Evolutionary conservation across 73 alveolate species (phyloP).

Genomic region (Tetrahymena borealis): DNA sequence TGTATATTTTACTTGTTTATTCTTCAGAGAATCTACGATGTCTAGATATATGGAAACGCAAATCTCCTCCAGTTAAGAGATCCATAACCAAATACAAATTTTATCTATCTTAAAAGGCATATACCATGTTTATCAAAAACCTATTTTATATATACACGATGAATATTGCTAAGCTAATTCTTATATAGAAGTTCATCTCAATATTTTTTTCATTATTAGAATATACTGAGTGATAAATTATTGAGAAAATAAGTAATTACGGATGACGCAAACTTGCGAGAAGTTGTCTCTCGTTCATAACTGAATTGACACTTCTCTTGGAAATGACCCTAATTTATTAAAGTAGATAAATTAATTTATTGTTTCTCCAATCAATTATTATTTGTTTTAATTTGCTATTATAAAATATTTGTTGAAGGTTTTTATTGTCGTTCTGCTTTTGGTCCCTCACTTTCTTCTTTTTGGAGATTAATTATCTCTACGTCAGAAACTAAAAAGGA

Average conservation of each 20-base stretch:
- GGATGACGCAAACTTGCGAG: constrained; percentile 66
- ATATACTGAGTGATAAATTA: background rate
- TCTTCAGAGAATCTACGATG: constrained; percentile 71
- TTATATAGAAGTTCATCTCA: background rate
- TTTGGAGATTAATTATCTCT: no score
- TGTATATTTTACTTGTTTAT: constrained; percentile 46
- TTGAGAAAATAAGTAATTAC: background rate
- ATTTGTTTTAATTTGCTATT: background rate
- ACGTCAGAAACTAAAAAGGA: background rate
- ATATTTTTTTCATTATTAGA: background rate
- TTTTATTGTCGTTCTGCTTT: background rate
- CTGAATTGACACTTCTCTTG: constrained; percentile 73
- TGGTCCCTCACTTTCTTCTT: background rate
- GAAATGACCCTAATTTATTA: constrained; percentile 52
- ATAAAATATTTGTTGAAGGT: background rate
- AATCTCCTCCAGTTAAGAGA: constrained; percentile 78
- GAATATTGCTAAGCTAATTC: background rate
- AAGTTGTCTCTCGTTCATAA: constrained; percentile 68
- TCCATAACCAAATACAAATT: constrained; percentile 71
- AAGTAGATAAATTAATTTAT: background rate
- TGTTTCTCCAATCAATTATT: background rate
- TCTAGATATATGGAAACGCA: constrained; percentile 70
- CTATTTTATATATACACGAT: background rate
- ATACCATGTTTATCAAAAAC: constrained; percentile 66
- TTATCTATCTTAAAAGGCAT: constrained; percentile 70